phyloP scores from a whole-genome alignment of 2,329 filamentous ascomycete species.

The Penicillium freii region DNA sequence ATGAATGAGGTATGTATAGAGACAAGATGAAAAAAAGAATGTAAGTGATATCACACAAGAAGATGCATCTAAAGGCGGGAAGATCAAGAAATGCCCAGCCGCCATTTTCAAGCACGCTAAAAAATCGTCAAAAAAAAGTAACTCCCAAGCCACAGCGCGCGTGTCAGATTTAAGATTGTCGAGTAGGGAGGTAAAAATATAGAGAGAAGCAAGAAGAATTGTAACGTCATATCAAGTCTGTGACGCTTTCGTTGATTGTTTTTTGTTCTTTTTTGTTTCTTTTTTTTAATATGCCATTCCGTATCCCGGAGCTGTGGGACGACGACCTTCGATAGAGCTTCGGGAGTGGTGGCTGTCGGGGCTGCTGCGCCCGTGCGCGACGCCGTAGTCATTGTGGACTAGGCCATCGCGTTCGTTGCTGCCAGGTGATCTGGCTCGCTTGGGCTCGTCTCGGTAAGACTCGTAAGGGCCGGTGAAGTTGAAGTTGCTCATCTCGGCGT shows the following conservation, averaged over 20 bases:
- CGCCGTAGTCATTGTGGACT: conserved; percentile 30
- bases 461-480: conserved; percentile 43
- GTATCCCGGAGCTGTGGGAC: conserved; percentile 32
- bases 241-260: conserved; percentile 4
- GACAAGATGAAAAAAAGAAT: conserved; percentile 10
- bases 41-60: conserved; percentile 11
- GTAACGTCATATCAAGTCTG: conserved; percentile 1
- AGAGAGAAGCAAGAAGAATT: not conserved
- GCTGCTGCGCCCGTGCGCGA: conserved; percentile 32
- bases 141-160: conserved; percentile 1
- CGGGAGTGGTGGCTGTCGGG: conserved; percentile 23
- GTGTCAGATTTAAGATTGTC: conserved; percentile 5
- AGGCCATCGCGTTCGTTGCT: conserved; percentile 38
- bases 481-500: conserved; percentile 41
- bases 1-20: conserved; percentile 11
- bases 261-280: not conserved
- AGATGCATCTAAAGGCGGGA: conserved; percentile 7
- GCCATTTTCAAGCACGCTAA: conserved; percentile 13
- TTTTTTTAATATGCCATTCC: conserved; percentile 34
- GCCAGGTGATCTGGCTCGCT: conserved; percentile 28
- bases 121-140: conserved; percentile 9
- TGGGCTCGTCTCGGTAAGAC: conserved; percentile 37
- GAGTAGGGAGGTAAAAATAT: not conserved
- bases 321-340: conserved; percentile 35
- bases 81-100: conserved; percentile 2